A percentile compares a stretch with the other conserved stretches of the same genome.
phyloP scores from a whole-genome alignment of 2,329 filamentous ascomycete species.

The Ramularia collo-cygni region DNA sequence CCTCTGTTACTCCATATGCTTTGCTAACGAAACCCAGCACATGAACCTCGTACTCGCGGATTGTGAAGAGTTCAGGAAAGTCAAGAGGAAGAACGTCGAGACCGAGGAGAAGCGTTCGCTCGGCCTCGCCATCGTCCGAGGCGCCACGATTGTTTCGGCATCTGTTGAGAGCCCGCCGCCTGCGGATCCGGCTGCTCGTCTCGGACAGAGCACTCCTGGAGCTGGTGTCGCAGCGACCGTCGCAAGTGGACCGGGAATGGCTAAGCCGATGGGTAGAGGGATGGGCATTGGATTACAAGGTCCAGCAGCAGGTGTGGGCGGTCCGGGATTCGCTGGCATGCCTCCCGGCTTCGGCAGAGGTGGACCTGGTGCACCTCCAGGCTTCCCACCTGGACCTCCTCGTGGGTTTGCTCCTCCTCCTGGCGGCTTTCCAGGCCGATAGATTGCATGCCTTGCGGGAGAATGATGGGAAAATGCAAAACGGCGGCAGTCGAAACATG shows the following conservation, averaged over 20 bases:
- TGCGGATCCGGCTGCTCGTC: conserved; percentile 81
- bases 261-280: conserved; percentile 84
- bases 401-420: conserved; percentile 17
- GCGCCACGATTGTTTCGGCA: conserved; percentile 87
- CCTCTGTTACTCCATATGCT: neutral
- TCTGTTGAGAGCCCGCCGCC: conserved; percentile 95
- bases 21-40: conserved; percentile 53
- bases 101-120: conserved; percentile 97
- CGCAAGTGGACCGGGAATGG: conserved; percentile 78
- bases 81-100: conserved; percentile 81
- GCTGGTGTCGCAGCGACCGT: conserved; percentile 57
- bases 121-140: conserved; percentile 87
- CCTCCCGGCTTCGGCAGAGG: too few relatives aligned
- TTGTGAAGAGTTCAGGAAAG: conserved; percentile 92
- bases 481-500: neutral
- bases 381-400: conserved; percentile 32
- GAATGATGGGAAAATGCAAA: neutral
- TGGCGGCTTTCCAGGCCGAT: conserved; percentile 21
- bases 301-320: conserved; percentile 81
- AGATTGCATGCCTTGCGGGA: conserved; percentile 5
- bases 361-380: conserved; percentile 33
- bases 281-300: conserved; percentile 70
- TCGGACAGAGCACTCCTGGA: conserved; percentile 68
- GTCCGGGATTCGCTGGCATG: conserved; percentile 57
- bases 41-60: conserved; percentile 99